phyloP scores from a whole-genome alignment of 192 early-diverging fungal species.

The Coemansia sp. region DNA sequence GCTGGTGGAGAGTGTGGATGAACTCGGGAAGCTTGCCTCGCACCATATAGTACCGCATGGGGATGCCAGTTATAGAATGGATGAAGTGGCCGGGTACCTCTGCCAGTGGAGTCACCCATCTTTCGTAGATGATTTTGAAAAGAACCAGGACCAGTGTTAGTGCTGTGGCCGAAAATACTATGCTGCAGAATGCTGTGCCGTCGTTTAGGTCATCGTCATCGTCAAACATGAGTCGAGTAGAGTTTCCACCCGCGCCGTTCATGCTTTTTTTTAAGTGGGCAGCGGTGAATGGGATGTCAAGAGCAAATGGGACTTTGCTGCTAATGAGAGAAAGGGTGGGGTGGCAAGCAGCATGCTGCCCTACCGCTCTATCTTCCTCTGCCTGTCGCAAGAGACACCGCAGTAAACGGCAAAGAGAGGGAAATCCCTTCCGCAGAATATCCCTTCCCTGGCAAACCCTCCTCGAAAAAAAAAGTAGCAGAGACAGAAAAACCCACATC shows the following conservation, averaged over 20 bases:
- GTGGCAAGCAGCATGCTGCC: no score
- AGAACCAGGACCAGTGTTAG: conserved; percentile 16
- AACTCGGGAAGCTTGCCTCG: conserved; percentile 29
- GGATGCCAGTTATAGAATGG: conserved; percentile 28
- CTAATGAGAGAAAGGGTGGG: no score
- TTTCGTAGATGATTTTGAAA: conserved; percentile 44
- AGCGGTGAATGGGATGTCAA: no score
- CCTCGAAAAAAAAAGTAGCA: no score
- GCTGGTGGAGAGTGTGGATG: conserved; percentile 7
- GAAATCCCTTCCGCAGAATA: no score
- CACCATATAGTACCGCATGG: conserved; percentile 46
- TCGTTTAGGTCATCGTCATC: conserved; percentile 36
- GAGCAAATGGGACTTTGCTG: no score
- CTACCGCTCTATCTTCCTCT: no score
- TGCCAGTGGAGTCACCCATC: conserved; percentile 40
- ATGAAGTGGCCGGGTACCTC: conserved; percentile 19
- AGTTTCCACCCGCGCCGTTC: conserved; percentile 42
- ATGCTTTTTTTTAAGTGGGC: no score
- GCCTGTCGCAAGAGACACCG: no score
- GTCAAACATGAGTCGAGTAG: conserved; percentile 36
- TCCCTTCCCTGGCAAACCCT: no score
- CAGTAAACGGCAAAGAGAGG: no score
- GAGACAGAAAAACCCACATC: no score
- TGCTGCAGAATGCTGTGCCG: conserved; percentile 20
- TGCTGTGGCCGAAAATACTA: conserved; percentile 18